Percentiles rank a stretch among this genome's conserved stretches.
Evolutionary conservation across 768 basidiomycete species (phyloP).

Genomic region (Lentinula aciculospora): DNA sequence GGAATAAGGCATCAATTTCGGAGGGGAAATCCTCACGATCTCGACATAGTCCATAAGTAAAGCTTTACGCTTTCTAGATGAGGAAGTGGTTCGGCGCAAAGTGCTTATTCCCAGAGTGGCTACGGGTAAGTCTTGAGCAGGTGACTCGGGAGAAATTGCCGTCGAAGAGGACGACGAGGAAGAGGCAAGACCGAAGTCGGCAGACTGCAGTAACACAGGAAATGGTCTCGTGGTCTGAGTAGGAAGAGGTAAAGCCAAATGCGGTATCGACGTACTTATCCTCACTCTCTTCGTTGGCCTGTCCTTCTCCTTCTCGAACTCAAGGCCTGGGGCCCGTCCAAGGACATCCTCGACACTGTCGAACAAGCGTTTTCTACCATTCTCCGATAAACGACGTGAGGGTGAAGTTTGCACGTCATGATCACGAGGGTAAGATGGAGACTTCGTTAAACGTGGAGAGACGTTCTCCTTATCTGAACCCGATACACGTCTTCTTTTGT

Average conservation of each 20-base stretch:
- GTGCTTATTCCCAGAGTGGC: too few relatives aligned
- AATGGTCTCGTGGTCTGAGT: not conserved
- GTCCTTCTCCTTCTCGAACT: slow-evolving; percentile 9
- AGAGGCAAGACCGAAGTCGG: not conserved
- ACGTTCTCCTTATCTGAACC: slow-evolving; percentile 64
- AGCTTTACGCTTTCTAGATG: slow-evolving; percentile 1
- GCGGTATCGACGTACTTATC: slow-evolving; percentile 21
- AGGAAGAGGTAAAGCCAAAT: slow-evolving; percentile 10
- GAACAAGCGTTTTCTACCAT: not conserved
- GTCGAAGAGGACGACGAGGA: not conserved
- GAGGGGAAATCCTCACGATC: not conserved
- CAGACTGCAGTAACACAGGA: not conserved
- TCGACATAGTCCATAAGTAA: slow-evolving; percentile 1
- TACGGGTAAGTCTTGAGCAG: too few relatives aligned
- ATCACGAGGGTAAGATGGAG: not conserved
- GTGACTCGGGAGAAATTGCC: not conserved
- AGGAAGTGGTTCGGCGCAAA: not conserved
- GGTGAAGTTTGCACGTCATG: not conserved
- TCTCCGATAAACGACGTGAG: not conserved
- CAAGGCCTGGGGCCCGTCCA: not conserved
- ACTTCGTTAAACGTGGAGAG: slow-evolving; percentile 15
- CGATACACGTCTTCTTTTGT: slow-evolving; percentile 28
- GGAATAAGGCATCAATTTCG: not conserved
- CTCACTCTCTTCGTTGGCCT: slow-evolving; percentile 19
- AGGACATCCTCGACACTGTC: not conserved